phyloP scores from a whole-genome alignment of 495 filamentous ascomycete genomes.

The Immersiella caudata region DNA sequence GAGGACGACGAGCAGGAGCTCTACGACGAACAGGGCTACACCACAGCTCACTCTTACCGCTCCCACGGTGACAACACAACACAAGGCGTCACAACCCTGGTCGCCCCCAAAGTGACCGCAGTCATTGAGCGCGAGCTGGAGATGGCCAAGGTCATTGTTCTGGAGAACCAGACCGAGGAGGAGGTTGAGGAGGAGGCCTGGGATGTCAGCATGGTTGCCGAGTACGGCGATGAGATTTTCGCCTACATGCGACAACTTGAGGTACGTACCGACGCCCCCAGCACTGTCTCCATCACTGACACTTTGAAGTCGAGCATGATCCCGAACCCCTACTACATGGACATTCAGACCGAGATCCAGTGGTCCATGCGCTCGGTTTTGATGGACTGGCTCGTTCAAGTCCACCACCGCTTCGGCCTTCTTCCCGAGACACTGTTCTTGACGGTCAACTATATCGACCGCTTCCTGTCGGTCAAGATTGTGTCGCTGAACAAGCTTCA shows the following conservation, averaged over 20 bases:
- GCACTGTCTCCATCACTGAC: not conserved
- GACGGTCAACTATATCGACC: constrained; percentile 92
- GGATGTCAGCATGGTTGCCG: constrained; percentile 98
- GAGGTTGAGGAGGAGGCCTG: constrained; percentile 84
- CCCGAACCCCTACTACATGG: constrained; percentile 93
- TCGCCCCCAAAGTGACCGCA: constrained; percentile 70
- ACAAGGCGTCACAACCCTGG: constrained; percentile 64
- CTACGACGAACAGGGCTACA: constrained; percentile 82
- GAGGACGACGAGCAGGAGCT: constrained; percentile 76
- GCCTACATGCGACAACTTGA: constrained; percentile 85
- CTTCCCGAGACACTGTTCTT: constrained; percentile 95
- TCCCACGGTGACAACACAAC: constrained; percentile 83
- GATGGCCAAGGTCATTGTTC: constrained; percentile 67
- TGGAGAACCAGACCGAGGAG: constrained; percentile 52
- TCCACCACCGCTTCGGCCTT: constrained; percentile 86
- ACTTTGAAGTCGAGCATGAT: constrained; percentile 69
- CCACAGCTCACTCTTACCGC: constrained; percentile 71
- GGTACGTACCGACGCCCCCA: constrained; percentile 56
- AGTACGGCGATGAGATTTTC: constrained; percentile 96
- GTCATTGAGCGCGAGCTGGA: constrained; percentile 68
- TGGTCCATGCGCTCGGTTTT: constrained; percentile 98
- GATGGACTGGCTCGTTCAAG: constrained; percentile 98
- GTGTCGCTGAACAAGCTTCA: constrained; percentile 94
- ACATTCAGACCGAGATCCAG: constrained; percentile 92
- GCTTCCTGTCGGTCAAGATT: constrained; percentile 91